phyloP scores from a whole-genome alignment of 495 filamentous ascomycete genomes.

The Opeltia flavorubescens region DNA sequence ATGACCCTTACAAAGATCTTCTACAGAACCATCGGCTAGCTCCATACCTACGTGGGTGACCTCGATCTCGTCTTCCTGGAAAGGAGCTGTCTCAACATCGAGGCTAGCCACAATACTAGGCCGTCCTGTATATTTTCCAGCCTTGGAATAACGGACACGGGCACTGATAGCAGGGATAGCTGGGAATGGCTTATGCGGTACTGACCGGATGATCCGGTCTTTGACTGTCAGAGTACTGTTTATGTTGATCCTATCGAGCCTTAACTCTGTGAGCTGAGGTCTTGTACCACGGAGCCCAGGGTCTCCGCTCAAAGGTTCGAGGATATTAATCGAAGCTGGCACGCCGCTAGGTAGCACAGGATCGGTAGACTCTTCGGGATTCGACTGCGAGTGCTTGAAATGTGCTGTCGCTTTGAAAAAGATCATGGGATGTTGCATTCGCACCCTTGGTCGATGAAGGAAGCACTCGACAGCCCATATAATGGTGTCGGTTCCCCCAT shows the following conservation, averaged over 20 bases:
- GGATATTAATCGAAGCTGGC: constrained; percentile 64
- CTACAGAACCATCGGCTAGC: constrained; percentile 52
- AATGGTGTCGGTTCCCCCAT: constrained; percentile 44
- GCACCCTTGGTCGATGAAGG: constrained; percentile 61
- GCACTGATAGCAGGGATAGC: constrained; percentile 74
- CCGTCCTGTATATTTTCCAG: constrained; percentile 47
- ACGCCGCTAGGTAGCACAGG: constrained; percentile 66
- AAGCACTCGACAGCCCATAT: constrained; percentile 72
- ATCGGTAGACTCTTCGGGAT: constrained; percentile 35
- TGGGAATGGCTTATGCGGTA: constrained; percentile 46
- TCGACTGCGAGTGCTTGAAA: constrained; percentile 41
- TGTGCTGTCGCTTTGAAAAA: constrained; percentile 63
- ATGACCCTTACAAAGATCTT: constrained; percentile 46
- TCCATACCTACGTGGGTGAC: constrained; percentile 54
- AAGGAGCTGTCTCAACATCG: constrained; percentile 78
- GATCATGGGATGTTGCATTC: constrained; percentile 63
- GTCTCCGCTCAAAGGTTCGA: constrained; percentile 63
- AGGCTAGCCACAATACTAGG: constrained; percentile 66
- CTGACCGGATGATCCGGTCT: constrained; percentile 47
- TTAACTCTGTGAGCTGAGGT: constrained; percentile 64
- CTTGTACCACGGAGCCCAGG: constrained; percentile 47
- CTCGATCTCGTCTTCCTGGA: constrained; percentile 54
- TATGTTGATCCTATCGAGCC: constrained; percentile 66
- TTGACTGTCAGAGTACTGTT: constrained; percentile 39
- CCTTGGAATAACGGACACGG: constrained; percentile 63